Conservation (phyloP, 805 yeast genomes). For the Myxozyma udenii region DNA sequence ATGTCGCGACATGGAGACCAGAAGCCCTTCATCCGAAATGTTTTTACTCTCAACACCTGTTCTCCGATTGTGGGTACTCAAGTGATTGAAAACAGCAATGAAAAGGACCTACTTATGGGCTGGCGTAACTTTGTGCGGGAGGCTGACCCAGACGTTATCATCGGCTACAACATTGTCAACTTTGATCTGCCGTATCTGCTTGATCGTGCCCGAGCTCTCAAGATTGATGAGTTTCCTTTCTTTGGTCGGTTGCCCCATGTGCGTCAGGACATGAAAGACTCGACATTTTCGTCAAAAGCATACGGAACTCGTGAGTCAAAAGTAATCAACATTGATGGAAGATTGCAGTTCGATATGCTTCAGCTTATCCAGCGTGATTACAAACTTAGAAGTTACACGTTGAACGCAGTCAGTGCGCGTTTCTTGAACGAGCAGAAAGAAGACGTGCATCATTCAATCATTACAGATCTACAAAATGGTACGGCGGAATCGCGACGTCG, state of each 20-base stretch:
- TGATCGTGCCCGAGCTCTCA: slow-evolving; percentile 77
- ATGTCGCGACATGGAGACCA: slow-evolving; percentile 65
- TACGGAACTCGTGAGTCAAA: slow-evolving; percentile 95
- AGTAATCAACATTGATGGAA: slow-evolving; percentile 87
- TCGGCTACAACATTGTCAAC: slow-evolving; percentile 92
- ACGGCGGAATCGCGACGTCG: slow-evolving; percentile 88
- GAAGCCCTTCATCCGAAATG: slow-evolving; percentile 91
- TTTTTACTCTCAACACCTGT: slow-evolving; percentile 88
- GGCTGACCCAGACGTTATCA: slow-evolving; percentile 92
- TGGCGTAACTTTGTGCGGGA: slow-evolving; percentile 86
- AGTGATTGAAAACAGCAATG: slow-evolving; percentile 69
- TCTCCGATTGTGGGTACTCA: slow-evolving; percentile 92
- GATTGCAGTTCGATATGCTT: slow-evolving; percentile 88
- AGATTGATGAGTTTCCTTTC: slow-evolving; percentile 66
- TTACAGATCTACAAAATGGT: slow-evolving; percentile 91
- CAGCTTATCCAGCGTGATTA: slow-evolving; percentile 94
- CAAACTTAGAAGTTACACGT: slow-evolving; percentile 87
- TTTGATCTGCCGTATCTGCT: slow-evolving; percentile 92
- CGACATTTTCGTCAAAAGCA: slow-evolving; percentile 88
- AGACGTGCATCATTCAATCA: slow-evolving; percentile 96
- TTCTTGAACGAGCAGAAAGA: slow-evolving; percentile 94
- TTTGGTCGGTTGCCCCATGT: slow-evolving; percentile 72
- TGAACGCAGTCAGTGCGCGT: slow-evolving; percentile 92
- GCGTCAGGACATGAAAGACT: slow-evolving; percentile 74
- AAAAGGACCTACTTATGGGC: slow-evolving; percentile 72